Conservation (phyloP, 805 yeast species). For the Suhomyces sp. region DNA sequence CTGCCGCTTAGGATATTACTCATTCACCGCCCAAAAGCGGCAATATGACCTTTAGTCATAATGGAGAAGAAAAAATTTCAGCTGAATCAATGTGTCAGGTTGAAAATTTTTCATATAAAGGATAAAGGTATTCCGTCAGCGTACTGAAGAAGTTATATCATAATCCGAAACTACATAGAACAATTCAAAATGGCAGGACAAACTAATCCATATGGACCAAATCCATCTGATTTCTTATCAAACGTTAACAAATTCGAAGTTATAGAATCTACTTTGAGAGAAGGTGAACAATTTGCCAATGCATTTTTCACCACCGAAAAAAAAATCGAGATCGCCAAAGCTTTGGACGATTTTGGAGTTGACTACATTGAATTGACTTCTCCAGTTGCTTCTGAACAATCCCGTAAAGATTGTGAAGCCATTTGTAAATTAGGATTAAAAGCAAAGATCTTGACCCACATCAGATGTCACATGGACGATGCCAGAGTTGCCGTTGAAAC, state of each 20-base stretch:
- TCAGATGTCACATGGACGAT: slow-evolving; percentile 98
- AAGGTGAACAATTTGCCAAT: slow-evolving; percentile 98
- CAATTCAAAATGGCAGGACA: slow-evolving; percentile 7
- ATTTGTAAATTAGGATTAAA: slow-evolving; percentile 95
- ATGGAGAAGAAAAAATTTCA: slow-evolving; percentile 3
- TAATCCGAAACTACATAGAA: not conserved
- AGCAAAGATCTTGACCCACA: slow-evolving; percentile 94
- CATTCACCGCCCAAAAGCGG: slow-evolving; percentile 1
- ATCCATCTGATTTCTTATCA: slow-evolving; percentile 88
- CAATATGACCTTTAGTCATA: not conserved
- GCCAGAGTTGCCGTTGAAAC: slow-evolving; percentile 96
- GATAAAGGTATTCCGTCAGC: not conserved
- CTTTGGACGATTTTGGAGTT: slow-evolving; percentile 95
- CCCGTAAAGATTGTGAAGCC: slow-evolving; percentile 92
- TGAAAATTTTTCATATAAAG: slow-evolving; percentile 6
- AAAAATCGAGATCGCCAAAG: slow-evolving; percentile 95
- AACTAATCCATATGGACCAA: slow-evolving; percentile 88
- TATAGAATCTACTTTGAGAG: slow-evolving; percentile 94
- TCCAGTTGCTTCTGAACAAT: slow-evolving; percentile 96
- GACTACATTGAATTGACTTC: slow-evolving; percentile 97
- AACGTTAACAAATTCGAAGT: slow-evolving; percentile 86
- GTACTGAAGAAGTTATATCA: not conserved
- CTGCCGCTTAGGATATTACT: slow-evolving; percentile 4
- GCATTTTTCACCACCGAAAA: slow-evolving; percentile 93
- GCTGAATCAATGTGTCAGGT: not conserved